Evolutionary conservation across 768 basidiomycete species (phyloP).

Genomic region (Suillus subaureus): DNA sequence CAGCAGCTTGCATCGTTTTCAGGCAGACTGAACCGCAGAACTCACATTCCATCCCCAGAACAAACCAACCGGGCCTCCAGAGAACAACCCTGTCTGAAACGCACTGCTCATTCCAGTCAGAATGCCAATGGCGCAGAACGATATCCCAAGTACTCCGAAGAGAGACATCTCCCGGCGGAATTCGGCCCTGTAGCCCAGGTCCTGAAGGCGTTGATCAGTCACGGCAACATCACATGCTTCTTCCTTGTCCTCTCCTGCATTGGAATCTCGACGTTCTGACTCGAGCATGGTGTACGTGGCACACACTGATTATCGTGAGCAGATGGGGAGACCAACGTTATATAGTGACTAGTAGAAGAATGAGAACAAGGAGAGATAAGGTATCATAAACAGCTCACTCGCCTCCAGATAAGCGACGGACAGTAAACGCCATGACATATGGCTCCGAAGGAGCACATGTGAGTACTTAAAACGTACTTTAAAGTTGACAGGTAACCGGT

Average conservation of each 20-base stretch:
- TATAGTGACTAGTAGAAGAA: neutral
- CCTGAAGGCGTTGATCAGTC: conserved; percentile 46
- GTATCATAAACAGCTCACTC: too few relatives aligned
- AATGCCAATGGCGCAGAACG: conserved; percentile 62
- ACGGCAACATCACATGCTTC: neutral
- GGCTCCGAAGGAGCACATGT: too few relatives aligned
- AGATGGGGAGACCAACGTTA: neutral
- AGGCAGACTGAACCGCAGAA: neutral
- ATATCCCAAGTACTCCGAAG: conserved; percentile 60
- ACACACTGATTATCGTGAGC: neutral
- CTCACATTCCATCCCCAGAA: conserved; percentile 68
- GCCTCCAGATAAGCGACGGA: neutral
- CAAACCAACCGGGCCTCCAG: conserved; percentile 57
- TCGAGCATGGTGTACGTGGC: neutral
- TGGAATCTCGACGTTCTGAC: neutral
- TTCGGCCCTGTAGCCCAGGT: conserved; percentile 57
- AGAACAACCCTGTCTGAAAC: conserved; percentile 60
- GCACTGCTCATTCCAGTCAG: conserved; percentile 63
- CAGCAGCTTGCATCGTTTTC: neutral
- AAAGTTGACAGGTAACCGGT: too few relatives aligned
- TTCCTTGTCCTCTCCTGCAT: neutral
- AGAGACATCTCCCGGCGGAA: conserved; percentile 61
- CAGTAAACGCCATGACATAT: too few relatives aligned
- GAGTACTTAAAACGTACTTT: too few relatives aligned
- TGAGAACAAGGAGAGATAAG: neutral